phyloP scores from a whole-genome alignment of 2,329 filamentous ascomycete genomes.

The Bimuria novae-zelandiae region DNA sequence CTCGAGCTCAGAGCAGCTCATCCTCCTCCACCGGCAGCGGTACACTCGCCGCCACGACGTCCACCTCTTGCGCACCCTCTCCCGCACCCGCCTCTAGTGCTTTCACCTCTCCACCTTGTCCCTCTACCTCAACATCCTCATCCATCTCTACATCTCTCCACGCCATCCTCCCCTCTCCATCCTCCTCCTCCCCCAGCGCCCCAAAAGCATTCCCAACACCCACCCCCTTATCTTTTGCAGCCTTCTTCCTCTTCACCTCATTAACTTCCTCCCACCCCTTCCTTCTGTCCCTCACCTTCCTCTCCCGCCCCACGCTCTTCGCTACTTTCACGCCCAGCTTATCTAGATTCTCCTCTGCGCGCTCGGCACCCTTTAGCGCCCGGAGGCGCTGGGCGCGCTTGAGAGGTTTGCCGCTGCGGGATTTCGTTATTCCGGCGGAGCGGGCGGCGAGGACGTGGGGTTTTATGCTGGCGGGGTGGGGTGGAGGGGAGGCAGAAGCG shows the following conservation, averaged over 20 bases:
- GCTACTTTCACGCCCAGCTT: slow-evolving; percentile 61
- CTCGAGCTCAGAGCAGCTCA: slow-evolving; percentile 31
- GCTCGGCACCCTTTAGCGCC: slow-evolving; percentile 53
- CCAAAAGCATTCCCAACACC: slow-evolving; percentile 20
- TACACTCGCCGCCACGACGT: slow-evolving; percentile 19
- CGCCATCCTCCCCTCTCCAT: slow-evolving; percentile 26
- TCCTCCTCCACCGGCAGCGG: slow-evolving; percentile 29
- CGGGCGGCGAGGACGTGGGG: slow-evolving; percentile 69
- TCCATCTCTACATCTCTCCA: slow-evolving; percentile 40
- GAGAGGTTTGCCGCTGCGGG: slow-evolving; percentile 60
- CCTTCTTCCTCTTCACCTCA: slow-evolving; percentile 21
- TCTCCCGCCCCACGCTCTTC: slow-evolving; percentile 56
- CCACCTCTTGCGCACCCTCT: slow-evolving; percentile 2
- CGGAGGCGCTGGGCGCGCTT: slow-evolving; percentile 59
- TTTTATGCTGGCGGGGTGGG: slow-evolving; percentile 30
- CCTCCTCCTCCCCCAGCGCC: slow-evolving; percentile 16
- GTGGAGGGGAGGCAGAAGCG: slow-evolving; percentile 31
- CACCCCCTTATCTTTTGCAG: slow-evolving; percentile 16
- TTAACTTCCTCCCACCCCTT: slow-evolving; percentile 49
- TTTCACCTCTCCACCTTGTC: slow-evolving; percentile 1
- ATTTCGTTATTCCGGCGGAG: slow-evolving; percentile 71
- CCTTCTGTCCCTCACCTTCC: slow-evolving; percentile 54
- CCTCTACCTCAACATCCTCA: slow-evolving; percentile 14
- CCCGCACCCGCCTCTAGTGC: not conserved
- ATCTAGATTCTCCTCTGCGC: slow-evolving; percentile 59